Evolutionary conservation across 1,284 basidiomycete genomes (phyloP), one percentile per base, ranked within the genome.

Genomic region (Pseudozyma sp.): DNA sequence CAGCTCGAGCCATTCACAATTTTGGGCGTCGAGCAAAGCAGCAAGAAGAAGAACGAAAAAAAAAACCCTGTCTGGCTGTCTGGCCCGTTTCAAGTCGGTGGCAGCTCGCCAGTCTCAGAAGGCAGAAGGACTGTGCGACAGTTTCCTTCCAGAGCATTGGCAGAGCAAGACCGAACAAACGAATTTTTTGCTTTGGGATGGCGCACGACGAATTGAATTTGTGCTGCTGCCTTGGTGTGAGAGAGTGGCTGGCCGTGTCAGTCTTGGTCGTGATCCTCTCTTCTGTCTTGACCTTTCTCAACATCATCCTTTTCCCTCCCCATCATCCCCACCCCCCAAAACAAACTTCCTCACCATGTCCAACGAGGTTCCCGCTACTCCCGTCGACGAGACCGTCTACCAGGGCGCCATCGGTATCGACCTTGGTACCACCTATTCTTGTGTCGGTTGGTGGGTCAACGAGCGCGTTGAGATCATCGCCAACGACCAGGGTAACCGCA

Each of bases 361-460:
- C 71, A 80, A 65, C 68, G 83, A 84, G 76, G 75, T 83, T 68
- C 83, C 83, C 67, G 61, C 81, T 70, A 82, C 78, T 62, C 78
- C 73, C 65, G 78, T 78, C 77, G 94, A 96, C 86, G 95, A 83
- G 63, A 76, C 96, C 88, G 87, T 92, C 85, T 97, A 92, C 88
- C 93, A 96, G 86, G 95, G 95, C 87, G 95, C 95, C 87, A 89
- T 97, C 88, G 95, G 95, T 87, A 96, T 97, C 86, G 94, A 81
- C 65, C 68, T 79, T 45, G 92, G 92, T 81, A 94, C 93, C 78
- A 94, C 93, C 74, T 94, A 94, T 89, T 93, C 92, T 90, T 94
- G 86, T 84, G 91, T 88, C 19, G 83, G 82, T 48, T 78, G 79
- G 76, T 79, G 80, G 78, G 67, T 76, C 71, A 81, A 80, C 73